These are phyloP conservation scores for Rhododendron mucronatum DNA, from an alignment of 148 eudicot species.

Conservation along the genomic window DNA sequence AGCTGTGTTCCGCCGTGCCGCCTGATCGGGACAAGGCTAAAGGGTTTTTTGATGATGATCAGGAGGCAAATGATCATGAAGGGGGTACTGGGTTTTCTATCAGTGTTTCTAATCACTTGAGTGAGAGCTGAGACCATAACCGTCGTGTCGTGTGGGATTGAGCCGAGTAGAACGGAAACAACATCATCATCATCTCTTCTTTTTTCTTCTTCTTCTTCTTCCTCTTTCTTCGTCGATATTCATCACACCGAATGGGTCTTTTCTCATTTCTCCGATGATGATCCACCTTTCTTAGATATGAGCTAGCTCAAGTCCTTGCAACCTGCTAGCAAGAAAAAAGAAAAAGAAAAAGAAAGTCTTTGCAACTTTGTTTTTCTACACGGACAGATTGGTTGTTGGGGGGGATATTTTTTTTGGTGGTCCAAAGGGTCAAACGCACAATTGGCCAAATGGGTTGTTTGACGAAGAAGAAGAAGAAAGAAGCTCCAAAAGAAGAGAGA, in stretches of 20 bases:
- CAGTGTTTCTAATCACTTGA: conserved; percentile 40
- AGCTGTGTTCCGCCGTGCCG: not conserved
- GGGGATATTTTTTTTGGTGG: not conserved
- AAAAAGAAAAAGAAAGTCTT: not conserved
- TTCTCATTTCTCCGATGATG: conserved; percentile 27
- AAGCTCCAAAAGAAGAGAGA: not conserved
- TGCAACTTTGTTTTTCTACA: not conserved
- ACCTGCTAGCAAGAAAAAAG: not conserved
- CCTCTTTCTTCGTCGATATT: conserved; percentile 15
- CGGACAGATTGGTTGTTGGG: not conserved
- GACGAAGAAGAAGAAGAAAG: not conserved
- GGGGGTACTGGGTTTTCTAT: not conserved
- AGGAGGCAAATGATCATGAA: not conserved
- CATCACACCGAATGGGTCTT: conserved; percentile 31
- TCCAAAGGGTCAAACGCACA: not conserved
- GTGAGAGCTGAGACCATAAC: conserved; percentile 61
- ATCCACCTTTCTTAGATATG: not conserved
- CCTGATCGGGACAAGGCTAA: not conserved
- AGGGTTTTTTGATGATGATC: not conserved
- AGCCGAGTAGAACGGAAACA: conserved; percentile 41
- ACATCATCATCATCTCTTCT: not conserved
- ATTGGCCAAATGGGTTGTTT: not conserved
- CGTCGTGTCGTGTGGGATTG: conserved; percentile 51
- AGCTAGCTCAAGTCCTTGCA: not conserved
- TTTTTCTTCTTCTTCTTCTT: conserved; percentile 17